These are phyloP conservation scores for Crotalaria pallida DNA, from an alignment of 306 rosid species.

Conservation along the genomic window DNA sequence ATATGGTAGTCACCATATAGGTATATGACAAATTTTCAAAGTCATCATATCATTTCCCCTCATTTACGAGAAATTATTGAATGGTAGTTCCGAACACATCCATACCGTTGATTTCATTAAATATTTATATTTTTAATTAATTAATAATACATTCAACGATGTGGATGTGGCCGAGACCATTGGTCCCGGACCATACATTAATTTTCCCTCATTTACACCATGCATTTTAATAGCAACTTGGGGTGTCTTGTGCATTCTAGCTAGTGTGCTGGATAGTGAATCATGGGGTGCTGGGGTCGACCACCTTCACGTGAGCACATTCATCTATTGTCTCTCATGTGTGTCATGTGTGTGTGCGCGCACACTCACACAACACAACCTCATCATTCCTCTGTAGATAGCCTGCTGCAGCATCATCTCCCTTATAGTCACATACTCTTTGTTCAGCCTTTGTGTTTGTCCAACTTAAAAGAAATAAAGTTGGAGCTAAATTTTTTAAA, in stretches of 20 bases:
- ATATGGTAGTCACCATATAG: no score
- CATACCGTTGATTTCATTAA: no score
- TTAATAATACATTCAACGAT: no score
- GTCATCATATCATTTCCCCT: no score
- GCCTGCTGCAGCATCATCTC: neutral
- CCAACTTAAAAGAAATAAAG: slow-evolving; percentile 9
- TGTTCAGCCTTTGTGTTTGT: slow-evolving; percentile 17
- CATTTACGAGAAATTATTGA: no score
- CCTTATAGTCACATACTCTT: neutral
- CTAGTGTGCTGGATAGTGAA: neutral
- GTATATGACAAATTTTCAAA: no score
- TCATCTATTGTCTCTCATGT: slow-evolving; percentile 46
- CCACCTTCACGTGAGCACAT: slow-evolving; percentile 62
- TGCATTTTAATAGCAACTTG: slow-evolving; percentile 19
- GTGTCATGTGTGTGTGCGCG: slow-evolving; percentile 19
- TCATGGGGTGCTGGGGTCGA: slow-evolving; percentile 27
- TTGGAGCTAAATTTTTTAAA: neutral
- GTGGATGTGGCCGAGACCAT: no score
- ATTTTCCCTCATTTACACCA: neutral
- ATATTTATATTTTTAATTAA: no score
- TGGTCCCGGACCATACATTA: no score
- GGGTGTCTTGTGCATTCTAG: slow-evolving; percentile 15
- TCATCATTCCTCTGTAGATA: slow-evolving; percentile 15
- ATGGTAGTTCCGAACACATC: no score
- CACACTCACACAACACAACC: slow-evolving; percentile 4